Conservation (phyloP, 257 asterid species). For the Nicotiana tabacum region DNA sequence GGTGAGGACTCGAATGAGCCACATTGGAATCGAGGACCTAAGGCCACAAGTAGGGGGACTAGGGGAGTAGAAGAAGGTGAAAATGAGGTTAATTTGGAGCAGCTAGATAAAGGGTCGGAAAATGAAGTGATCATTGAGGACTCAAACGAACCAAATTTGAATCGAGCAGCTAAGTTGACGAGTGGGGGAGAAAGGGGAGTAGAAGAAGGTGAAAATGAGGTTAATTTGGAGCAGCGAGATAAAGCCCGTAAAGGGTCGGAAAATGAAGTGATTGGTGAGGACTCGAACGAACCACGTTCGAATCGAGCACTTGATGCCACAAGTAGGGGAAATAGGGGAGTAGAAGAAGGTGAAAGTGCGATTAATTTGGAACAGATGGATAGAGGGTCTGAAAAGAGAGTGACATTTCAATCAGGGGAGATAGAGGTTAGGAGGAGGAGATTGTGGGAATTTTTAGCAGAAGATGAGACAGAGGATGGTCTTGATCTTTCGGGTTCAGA, state of each 20-base stretch:
- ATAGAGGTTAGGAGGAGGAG: conserved; percentile 26
- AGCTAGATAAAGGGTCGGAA: background rate
- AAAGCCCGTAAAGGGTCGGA: background rate
- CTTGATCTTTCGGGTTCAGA: conserved; percentile 31
- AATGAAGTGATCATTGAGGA: background rate
- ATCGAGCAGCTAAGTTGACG: background rate
- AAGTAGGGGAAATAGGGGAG: conserved; percentile 7
- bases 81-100: too few relatives aligned
- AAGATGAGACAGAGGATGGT: conserved; percentile 24
- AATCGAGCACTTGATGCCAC: background rate
- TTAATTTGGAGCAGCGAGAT: background rate
- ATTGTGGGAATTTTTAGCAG: conserved; percentile 25
- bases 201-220: conserved; percentile 4
- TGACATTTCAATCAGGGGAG: conserved; percentile 17
- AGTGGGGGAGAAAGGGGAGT: background rate
- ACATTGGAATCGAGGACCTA: too few relatives aligned
- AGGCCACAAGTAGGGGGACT: too few relatives aligned
- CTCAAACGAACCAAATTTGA: background rate
- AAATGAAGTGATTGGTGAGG: conserved; percentile 15
- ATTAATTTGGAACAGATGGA: background rate
- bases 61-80: too few relatives aligned
- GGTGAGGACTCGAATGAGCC: too few relatives aligned
- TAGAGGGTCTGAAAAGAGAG: conserved; percentile 16
- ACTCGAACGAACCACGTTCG: background rate
- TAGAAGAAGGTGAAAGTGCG: background rate